Evolutionary conservation across 2,329 filamentous ascomycete species (phyloP), one percentile per base, ranked within the genome.

Genomic region (Aspergillus flavus): DNA sequence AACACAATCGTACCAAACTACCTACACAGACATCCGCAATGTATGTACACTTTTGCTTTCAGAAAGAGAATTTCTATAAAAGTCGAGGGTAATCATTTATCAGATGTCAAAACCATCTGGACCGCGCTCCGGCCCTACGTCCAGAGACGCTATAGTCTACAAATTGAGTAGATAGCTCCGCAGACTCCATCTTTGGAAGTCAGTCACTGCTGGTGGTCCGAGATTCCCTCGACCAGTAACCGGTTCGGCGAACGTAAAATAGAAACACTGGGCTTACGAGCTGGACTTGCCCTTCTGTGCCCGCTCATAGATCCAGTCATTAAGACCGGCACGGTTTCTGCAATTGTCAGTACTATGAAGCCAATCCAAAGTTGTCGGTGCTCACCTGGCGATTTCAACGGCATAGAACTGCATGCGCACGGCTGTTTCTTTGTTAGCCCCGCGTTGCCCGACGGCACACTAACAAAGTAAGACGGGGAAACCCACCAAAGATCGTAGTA

Each of bases 301-400:
- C 77, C 92, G 86, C 81, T 98, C 94, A 79, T 94, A 95, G 66
- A 99, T 88, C 95, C 95, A 99, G 79, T 99, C 95, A 75, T 99
- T 99, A 63, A 98, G 81, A 32, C 94, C 94, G 59, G 87, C 86
- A 64, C 90, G 90, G 81, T 99, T 99, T 71, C 89, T 89, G 48
- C 2, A 9, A 54, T 6, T 14, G 46, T 73, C 23, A 74, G 59
- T 53, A 50, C 55, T 21, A 36, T 57, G n/a, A 19, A 19, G 6
- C 60, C 41, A 41, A 43, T 46, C 16, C 30, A 28, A 39, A 4
- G 1, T 19, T 23, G 1, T 5, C 12, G 16, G 21, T 21, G 74
- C 83, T 73, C 78, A 88, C 85, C 92, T 88, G 57, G 86, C 84
- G 68, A 90, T 91, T 75, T 93, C 91, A 65, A 93, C 82, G 39